Percentiles rank a stretch among this genome's conserved stretches.
phyloP scores from a whole-genome alignment of 345 rosid genomes.

The Ailanthus altissimus region DNA sequence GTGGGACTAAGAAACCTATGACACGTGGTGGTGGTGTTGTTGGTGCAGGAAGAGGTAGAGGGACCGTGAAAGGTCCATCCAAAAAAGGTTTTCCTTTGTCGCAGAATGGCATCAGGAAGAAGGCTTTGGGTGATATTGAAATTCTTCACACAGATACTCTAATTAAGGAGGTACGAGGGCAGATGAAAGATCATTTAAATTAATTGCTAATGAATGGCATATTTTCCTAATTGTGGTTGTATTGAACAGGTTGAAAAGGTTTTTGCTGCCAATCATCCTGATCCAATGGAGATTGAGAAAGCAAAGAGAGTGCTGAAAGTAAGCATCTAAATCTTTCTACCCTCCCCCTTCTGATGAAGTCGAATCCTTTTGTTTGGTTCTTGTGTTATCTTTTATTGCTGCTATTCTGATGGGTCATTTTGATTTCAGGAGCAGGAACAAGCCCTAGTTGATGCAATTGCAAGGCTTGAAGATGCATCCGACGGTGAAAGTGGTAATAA shows the following conservation, averaged over 20 bases:
- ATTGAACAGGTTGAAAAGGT: slow-evolving; percentile 81
- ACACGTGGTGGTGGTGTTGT: slow-evolving; percentile 63
- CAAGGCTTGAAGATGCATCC: slow-evolving; percentile 90
- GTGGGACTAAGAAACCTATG: slow-evolving; percentile 66
- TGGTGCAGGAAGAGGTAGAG: slow-evolving; percentile 82
- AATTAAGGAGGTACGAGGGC: slow-evolving; percentile 71
- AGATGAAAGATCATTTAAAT: slow-evolving; percentile 10
- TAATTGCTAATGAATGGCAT: background rate
- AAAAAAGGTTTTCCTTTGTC: slow-evolving; percentile 52
- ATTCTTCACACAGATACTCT: slow-evolving; percentile 87
- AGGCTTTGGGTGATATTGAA: slow-evolving; percentile 81
- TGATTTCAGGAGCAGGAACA: slow-evolving; percentile 79
- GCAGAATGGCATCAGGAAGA: slow-evolving; percentile 76
- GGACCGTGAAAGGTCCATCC: slow-evolving; percentile 49
- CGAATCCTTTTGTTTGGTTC: too few species aligned
- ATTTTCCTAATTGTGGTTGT: slow-evolving; percentile 15
- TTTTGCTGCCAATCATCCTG: slow-evolving; percentile 64
- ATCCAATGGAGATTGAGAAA: slow-evolving; percentile 72
- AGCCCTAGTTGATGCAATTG: slow-evolving; percentile 86
- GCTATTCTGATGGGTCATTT: slow-evolving; percentile 16
- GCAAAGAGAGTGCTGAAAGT: slow-evolving; percentile 87
- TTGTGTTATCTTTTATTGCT: background rate
- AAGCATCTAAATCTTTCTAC: slow-evolving; percentile 24
- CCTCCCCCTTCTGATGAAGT: too few species aligned
- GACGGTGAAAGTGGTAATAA: slow-evolving; percentile 98